Evolutionary conservation across 768 basidiomycete species (phyloP).

Genomic region (Xerocomellus amylosporus): DNA sequence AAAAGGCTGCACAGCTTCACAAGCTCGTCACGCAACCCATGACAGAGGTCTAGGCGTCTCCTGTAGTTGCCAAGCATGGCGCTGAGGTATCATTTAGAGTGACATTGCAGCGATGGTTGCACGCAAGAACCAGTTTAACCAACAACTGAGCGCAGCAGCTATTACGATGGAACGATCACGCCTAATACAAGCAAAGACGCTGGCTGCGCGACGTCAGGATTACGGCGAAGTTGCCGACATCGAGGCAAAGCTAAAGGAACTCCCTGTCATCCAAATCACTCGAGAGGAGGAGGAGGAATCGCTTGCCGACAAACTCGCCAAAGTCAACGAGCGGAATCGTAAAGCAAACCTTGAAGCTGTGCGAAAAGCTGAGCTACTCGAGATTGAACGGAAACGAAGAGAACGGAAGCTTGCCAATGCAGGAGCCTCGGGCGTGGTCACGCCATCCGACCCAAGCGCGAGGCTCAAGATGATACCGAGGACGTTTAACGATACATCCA

Average conservation of each 20-base stretch:
- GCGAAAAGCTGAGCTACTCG: constrained; percentile 68
- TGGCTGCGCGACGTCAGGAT: constrained; percentile 77
- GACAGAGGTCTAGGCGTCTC: constrained; percentile 66
- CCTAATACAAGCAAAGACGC: constrained; percentile 65
- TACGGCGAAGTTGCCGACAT: constrained; percentile 56
- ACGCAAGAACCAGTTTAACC: constrained; percentile 52
- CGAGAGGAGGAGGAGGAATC: constrained; percentile 32
- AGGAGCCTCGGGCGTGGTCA: constrained; percentile 36
- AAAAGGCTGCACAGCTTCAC: constrained; percentile 61
- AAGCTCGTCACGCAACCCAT: constrained; percentile 58
- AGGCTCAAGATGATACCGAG: constrained; percentile 64
- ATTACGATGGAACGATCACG: constrained; percentile 60
- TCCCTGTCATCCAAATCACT: constrained; percentile 30
- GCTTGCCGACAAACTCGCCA: constrained; percentile 54
- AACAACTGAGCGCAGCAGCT: constrained; percentile 32
- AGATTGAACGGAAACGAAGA: constrained; percentile 65
- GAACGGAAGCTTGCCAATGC: constrained; percentile 58
- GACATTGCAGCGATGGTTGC: constrained; percentile 80
- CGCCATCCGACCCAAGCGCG: constrained; percentile 61
- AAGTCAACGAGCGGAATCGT: constrained; percentile 88
- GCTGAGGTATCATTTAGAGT: constrained; percentile 45
- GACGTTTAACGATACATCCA: constrained; percentile 54
- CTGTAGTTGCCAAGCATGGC: constrained; percentile 1
- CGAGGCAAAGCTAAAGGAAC: constrained; percentile 59
- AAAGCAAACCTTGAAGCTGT: constrained; percentile 80